phyloP scores from a whole-genome alignment of 352 stramenopile genomes.

The Phytophthora chlamydospora region DNA sequence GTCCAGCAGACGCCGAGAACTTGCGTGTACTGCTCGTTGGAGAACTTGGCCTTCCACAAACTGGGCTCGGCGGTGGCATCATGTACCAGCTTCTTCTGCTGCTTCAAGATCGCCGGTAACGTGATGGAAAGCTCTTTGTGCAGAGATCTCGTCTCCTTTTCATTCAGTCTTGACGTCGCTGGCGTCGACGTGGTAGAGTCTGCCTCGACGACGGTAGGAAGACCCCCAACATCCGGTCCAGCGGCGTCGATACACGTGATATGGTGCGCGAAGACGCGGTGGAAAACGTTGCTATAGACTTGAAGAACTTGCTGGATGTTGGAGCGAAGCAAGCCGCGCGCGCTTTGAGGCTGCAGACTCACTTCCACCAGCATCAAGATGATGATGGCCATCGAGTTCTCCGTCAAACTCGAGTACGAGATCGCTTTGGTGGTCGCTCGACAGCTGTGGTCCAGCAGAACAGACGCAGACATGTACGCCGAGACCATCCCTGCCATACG shows the following conservation, averaged over 20 bases:
- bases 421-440: conserved; percentile 29
- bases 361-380: conserved; percentile 70
- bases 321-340: conserved; percentile 50
- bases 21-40: conserved; percentile 53
- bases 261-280: conserved; percentile 59
- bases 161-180: conserved; percentile 21
- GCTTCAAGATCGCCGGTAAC: conserved; percentile 43
- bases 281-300: conserved; percentile 49
- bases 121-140: conserved; percentile 44
- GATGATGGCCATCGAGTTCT: conserved; percentile 74
- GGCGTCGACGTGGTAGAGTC: conserved; percentile 5
- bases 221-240: conserved; percentile 8
- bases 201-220: conserved; percentile 21
- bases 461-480: conserved; percentile 63
- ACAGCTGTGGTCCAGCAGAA: conserved; percentile 63
- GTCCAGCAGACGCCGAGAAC: conserved; percentile 54
- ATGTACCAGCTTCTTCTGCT: conserved; percentile 59
- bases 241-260: conserved; percentile 32
- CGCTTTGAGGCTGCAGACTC: conserved; percentile 53
- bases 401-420: conserved; percentile 68
- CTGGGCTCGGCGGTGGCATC: conserved; percentile 57
- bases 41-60: conserved; percentile 64
- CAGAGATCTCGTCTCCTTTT: conserved; percentile 39
- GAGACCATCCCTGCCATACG: conserved; percentile 68
- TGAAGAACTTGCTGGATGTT: conserved; percentile 62